phyloP scores from a whole-genome alignment of 257 asterid genomes.

The Solanum phureja region DNA sequence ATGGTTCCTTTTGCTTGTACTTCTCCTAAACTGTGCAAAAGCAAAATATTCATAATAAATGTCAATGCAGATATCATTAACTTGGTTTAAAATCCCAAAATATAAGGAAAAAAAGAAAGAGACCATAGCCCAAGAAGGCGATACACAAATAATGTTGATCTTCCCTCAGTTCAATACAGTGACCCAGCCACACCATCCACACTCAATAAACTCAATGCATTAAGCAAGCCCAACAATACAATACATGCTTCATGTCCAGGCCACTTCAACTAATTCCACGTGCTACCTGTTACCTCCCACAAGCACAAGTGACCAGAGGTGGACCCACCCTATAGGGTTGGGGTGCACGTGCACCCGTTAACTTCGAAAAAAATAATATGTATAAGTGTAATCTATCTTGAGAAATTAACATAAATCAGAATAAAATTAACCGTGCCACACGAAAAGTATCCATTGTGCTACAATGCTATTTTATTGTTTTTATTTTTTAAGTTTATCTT shows the following conservation, averaged over 20 bases:
- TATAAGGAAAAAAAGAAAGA: neutral
- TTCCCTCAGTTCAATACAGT: rapidly evolving
- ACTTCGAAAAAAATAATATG: too few species aligned
- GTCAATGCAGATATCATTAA: neutral
- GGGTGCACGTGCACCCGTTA: too few species aligned
- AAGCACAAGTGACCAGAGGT: neutral
- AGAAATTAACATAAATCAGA: too few species aligned
- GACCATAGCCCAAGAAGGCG: neutral
- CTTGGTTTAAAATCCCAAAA: neutral
- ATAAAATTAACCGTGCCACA: too few species aligned
- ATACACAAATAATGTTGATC: neutral
- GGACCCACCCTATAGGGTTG: too few species aligned
- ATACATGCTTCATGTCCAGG: neutral
- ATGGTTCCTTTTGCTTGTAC: conserved; percentile 76
- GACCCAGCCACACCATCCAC: neutral
- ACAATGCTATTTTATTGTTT: too few species aligned
- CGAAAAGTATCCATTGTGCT: too few species aligned
- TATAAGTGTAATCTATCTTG: too few species aligned
- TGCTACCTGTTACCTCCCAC: neutral
- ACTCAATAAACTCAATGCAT: neutral
- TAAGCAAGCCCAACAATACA: neutral
- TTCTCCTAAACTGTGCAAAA: conserved; percentile 59
- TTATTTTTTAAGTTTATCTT: too few species aligned
- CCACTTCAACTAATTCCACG: neutral
- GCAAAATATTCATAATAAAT: neutral